Conservation (phyloP, 2,329 filamentous ascomycete genomes). For the Cytospora schulzeri region DNA sequence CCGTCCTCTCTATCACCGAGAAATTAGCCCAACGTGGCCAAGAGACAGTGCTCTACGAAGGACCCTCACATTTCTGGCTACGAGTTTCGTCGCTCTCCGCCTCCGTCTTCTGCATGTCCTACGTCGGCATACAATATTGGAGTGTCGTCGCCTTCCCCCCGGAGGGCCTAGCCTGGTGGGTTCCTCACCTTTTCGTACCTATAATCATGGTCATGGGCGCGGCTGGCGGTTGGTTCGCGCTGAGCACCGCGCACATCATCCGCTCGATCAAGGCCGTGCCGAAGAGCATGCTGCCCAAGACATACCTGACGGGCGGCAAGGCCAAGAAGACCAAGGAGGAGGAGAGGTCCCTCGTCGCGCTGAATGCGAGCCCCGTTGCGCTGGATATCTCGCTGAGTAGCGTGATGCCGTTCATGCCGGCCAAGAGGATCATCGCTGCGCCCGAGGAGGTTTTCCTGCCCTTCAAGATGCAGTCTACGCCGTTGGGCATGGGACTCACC, state of each 20-base stretch:
- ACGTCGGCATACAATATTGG: slow-evolving; percentile 54
- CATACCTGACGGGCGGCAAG: slow-evolving; percentile 11
- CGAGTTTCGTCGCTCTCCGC: slow-evolving; percentile 61
- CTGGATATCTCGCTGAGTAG: slow-evolving; percentile 57
- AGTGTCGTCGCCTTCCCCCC: slow-evolving; percentile 52
- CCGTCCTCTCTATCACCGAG: slow-evolving; percentile 47
- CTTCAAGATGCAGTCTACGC: slow-evolving; percentile 30
- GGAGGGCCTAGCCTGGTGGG: slow-evolving; percentile 56
- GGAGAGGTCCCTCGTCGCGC: slow-evolving; percentile 16
- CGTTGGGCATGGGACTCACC: slow-evolving; percentile 34
- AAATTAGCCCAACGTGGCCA: slow-evolving; percentile 58
- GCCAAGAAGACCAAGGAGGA: slow-evolving; percentile 8
- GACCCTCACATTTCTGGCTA: slow-evolving; percentile 65
- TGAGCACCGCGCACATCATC: slow-evolving; percentile 61
- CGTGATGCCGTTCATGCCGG: slow-evolving; percentile 50
- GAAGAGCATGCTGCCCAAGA: slow-evolving; percentile 26
- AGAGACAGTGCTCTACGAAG: slow-evolving; percentile 64
- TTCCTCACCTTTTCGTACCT: slow-evolving; percentile 58
- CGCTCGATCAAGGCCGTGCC: slow-evolving; percentile 59
- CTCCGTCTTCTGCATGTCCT: slow-evolving; percentile 55
- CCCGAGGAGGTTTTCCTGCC: slow-evolving; percentile 43
- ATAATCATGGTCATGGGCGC: slow-evolving; percentile 62
- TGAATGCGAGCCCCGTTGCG: slow-evolving; percentile 39
- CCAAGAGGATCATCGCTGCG: slow-evolving; percentile 45
- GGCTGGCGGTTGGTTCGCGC: slow-evolving; percentile 62